These are phyloP conservation scores for Fusarium guadeloupense DNA, from an alignment of 2,329 filamentous ascomycete species.

Conservation along the genomic window DNA sequence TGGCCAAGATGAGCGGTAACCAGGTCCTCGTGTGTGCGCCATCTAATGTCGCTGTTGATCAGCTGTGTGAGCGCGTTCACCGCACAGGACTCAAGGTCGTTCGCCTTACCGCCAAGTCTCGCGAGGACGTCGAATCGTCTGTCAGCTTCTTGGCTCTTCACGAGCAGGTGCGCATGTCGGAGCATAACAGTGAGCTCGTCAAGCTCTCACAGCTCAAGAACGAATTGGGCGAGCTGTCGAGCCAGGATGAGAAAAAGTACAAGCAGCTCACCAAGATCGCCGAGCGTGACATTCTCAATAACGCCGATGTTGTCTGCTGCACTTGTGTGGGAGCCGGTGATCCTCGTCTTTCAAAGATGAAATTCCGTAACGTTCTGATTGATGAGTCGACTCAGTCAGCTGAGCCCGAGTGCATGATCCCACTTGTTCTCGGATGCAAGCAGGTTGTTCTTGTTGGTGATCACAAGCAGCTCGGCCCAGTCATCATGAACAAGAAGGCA, in stretches of 20 bases:
- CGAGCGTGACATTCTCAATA: slow-evolving; percentile 92
- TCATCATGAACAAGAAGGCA: slow-evolving; percentile 99
- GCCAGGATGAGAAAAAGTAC: slow-evolving; percentile 97
- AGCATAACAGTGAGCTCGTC: slow-evolving; percentile 91
- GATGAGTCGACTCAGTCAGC: slow-evolving; percentile 98
- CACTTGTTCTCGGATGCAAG: slow-evolving; percentile 95
- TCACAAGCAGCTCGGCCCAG: slow-evolving; percentile 95
- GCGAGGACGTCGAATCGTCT: slow-evolving; percentile 98
- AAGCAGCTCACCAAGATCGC: slow-evolving; percentile 94
- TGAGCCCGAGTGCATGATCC: slow-evolving; percentile 99
- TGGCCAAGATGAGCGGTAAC: slow-evolving; percentile 93
- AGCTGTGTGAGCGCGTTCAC: slow-evolving; percentile 97
- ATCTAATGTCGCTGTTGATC: slow-evolving; percentile 97
- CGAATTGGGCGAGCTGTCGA: slow-evolving; percentile 89
- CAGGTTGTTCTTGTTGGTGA: slow-evolving; percentile 98
- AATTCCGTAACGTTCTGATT: slow-evolving; percentile 97
- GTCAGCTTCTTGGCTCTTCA: slow-evolving; percentile 95
- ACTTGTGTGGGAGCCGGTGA: slow-evolving; percentile 98
- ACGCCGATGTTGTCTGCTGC: slow-evolving; percentile 98
- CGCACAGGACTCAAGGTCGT: slow-evolving; percentile 95
- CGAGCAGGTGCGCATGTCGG: slow-evolving; percentile 96
- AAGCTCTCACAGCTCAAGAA: slow-evolving; percentile 94
- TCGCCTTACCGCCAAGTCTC: slow-evolving; percentile 96
- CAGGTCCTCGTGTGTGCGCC: slow-evolving; percentile 97
- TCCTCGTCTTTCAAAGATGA: slow-evolving; percentile 93